Evolutionary conservation across 1,284 basidiomycete species (phyloP).

Genomic region (Filobasidium uniguttulatum): DNA sequence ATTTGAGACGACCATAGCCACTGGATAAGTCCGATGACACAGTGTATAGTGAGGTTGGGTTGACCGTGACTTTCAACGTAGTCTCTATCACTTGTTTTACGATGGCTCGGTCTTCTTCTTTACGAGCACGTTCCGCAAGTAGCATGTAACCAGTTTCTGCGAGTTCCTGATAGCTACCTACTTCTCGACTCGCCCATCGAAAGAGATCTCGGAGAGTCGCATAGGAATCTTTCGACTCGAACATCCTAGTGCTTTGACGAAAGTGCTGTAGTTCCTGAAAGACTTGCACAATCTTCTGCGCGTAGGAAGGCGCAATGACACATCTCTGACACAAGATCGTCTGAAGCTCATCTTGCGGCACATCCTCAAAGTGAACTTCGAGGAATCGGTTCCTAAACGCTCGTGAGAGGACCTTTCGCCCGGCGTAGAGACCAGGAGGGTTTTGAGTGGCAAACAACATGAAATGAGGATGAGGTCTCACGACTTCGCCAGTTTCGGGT

Average conservation of each 20-base stretch:
- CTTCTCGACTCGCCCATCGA: slow-evolving; percentile 85
- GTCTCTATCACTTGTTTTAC: slow-evolving; percentile 89
- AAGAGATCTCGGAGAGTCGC: slow-evolving; percentile 95
- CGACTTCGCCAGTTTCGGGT: slow-evolving; percentile 90
- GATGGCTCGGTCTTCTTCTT: slow-evolving; percentile 67
- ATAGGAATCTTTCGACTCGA: slow-evolving; percentile 95
- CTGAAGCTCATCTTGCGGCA: slow-evolving; percentile 85
- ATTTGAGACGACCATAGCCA: slow-evolving; percentile 22
- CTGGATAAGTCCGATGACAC: slow-evolving; percentile 40
- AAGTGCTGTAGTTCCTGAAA: slow-evolving; percentile 89
- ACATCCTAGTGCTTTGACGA: slow-evolving; percentile 77
- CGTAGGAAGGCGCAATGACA: slow-evolving; percentile 82
- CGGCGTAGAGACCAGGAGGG: slow-evolving; percentile 92
- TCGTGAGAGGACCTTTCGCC: slow-evolving; percentile 85
- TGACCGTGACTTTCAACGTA: slow-evolving; percentile 75
- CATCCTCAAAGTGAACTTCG: slow-evolving; percentile 95
- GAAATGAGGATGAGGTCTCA: slow-evolving; percentile 87
- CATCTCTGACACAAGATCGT: slow-evolving; percentile 81
- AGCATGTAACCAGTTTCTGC: slow-evolving; percentile 98
- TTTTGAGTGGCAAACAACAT: slow-evolving; percentile 99
- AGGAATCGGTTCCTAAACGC: slow-evolving; percentile 98
- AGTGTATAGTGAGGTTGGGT: slow-evolving; percentile 55
- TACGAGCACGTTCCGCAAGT: slow-evolving; percentile 77
- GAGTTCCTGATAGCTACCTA: slow-evolving; percentile 77
- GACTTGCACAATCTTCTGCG: slow-evolving; percentile 76